A percentile compares a stretch with the other conserved stretches of the same genome.
phyloP scores from a whole-genome alignment of 805 yeast species.

The Cyberlindnera mrakii region DNA sequence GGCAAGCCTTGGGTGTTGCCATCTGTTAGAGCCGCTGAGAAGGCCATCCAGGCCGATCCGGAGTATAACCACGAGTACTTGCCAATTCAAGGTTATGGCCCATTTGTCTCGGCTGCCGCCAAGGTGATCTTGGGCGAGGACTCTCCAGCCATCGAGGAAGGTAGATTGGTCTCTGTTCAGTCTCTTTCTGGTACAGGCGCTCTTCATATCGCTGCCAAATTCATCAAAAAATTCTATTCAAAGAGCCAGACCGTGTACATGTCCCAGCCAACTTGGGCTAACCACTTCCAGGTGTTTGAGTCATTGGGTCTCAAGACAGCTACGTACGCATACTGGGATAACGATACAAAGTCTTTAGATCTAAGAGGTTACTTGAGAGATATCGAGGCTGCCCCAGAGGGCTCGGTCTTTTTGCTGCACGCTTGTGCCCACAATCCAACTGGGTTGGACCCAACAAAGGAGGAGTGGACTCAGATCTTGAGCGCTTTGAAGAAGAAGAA shows the following conservation, averaged over 20 bases:
- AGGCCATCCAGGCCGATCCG: constrained; percentile 49
- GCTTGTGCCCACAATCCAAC: constrained; percentile 99
- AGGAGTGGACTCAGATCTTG: constrained; percentile 73
- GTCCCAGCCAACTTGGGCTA: constrained; percentile 96
- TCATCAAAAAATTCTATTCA: constrained; percentile 28
- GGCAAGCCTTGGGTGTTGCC: constrained; percentile 73
- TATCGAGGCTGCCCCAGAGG: constrained; percentile 61
- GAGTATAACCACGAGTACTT: constrained; percentile 81
- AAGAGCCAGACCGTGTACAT: constrained; percentile 51
- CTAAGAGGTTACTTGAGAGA: constrained; percentile 59
- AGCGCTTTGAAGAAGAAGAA: constrained; percentile 50
- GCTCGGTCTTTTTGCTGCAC: constrained; percentile 79
- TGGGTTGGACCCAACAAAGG: constrained; percentile 85
- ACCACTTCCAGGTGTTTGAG: constrained; percentile 80
- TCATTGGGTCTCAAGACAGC: constrained; percentile 61
- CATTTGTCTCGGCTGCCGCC: constrained; percentile 66
- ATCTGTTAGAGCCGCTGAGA: constrained; percentile 65
- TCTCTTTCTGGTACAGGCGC: constrained; percentile 89
- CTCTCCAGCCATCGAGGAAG: constrained; percentile 42
- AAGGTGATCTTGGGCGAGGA: constrained; percentile 64
- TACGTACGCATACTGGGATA: constrained; percentile 84
- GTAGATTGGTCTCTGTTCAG: constrained; percentile 58
- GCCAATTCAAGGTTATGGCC: constrained; percentile 70
- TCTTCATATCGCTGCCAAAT: constrained; percentile 74
- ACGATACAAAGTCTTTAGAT: constrained; percentile 61